Evolutionary conservation across 2,329 filamentous ascomycete species (phyloP), one percentile per base, ranked within the genome.

Genomic region (Colletotrichum sp.): DNA sequence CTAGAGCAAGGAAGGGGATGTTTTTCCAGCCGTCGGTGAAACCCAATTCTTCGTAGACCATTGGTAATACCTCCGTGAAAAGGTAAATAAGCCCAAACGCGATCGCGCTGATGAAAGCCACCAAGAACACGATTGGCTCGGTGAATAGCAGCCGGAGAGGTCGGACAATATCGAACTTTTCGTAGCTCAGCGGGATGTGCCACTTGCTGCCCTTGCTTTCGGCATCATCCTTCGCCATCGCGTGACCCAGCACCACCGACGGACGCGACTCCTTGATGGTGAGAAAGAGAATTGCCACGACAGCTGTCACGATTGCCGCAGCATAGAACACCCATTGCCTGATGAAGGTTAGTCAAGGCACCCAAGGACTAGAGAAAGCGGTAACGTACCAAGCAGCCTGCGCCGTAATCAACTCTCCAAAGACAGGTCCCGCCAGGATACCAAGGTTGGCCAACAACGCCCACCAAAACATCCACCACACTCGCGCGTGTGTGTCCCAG

Each of bases 391-490:
- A 75, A n/a, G 49, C n/a, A 16, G 21, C 26, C 15, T 24, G 16
- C 13, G 30, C 30, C 2, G 59, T 60, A 1, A 75, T 71, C 7
- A 71, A 5, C 6, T 71, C 72, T 13, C 72, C 15, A 8, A 75
- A 36, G 7, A 66, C 68, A 6, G 68, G 68, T 3, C 72, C 68
- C 8, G 68, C 44, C 4, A 75, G 32, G 30, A 75, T 39, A 9
- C 44, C 72, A 2, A 75, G 32, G 16, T 75, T 75, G 34, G 68
- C 72, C 21, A 62, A 8, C 24, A 67, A 15, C 2, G 72, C 44
- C 72, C 72, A 75, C 34, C 34, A 60, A 39, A 71, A 72, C 4
- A 72, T 15, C 68, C 72, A 71, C 72, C 72, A 75, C 10, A 75
- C 62, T 13, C 72, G 49, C 1, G 62, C 60, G 7, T 66, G 32